phyloP scores from a whole-genome alignment of 164 flowering plant genomes.

The Stephania yunnanensis region DNA sequence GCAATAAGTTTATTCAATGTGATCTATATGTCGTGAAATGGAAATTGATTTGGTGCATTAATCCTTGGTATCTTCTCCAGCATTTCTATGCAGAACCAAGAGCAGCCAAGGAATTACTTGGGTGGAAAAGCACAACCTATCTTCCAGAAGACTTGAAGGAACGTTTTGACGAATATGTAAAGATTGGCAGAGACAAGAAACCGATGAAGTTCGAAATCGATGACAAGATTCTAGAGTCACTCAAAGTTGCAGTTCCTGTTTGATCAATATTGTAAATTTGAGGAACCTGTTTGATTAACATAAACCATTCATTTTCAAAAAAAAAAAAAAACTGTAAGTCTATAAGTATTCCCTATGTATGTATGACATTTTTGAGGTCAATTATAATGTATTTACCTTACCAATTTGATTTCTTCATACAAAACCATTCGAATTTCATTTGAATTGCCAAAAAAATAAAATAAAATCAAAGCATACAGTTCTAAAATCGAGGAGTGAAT shows the following conservation, averaged over 20 bases:
- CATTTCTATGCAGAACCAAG: conserved; percentile 98
- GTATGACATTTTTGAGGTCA: neutral
- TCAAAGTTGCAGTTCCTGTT: conserved; percentile 66
- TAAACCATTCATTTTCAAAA: neutral
- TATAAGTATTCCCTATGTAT: neutral
- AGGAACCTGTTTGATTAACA: neutral
- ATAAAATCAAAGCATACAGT: neutral
- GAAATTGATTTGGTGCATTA: too few species aligned
- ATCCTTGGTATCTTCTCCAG: conserved; percentile 33
- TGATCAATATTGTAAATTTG: conserved; percentile 18
- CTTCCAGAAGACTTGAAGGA: conserved; percentile 88
- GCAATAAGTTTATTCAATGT: too few species aligned
- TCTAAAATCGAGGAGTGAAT: neutral
- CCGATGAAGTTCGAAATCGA: conserved; percentile 69
- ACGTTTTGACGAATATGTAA: conserved; percentile 77
- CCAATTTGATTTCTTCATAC: neutral
- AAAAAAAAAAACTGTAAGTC: neutral
- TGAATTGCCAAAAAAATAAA: neutral
- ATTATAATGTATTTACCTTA: neutral
- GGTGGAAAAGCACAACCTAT: conserved; percentile 66
- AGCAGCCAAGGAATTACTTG: conserved; percentile 85
- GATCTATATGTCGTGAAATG: too few species aligned
- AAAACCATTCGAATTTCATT: neutral
- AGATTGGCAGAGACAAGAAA: conserved; percentile 92
- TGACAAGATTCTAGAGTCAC: conserved; percentile 78